Evolutionary conservation across 1,284 basidiomycete genomes (phyloP), one percentile per base, ranked within the genome.

Genomic region (Afroboletus lepidellus): DNA sequence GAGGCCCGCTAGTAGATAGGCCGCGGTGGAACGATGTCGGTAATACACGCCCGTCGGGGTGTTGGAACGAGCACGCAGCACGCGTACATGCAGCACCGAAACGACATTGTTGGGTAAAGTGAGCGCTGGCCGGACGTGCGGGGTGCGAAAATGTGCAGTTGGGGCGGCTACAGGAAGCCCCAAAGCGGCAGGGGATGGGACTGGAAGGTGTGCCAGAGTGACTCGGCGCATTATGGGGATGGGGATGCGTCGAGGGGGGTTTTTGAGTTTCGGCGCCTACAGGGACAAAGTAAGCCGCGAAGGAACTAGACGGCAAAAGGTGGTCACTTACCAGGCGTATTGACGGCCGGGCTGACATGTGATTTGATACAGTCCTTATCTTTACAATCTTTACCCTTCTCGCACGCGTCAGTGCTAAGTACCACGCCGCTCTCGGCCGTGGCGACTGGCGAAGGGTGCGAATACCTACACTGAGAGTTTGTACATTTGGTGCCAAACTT

Each of bases 351-450:
- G 63, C 90, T 93, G 54, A 93, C 87, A 68, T 96, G 93, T 24
- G 83, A 84, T 70, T 92, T 92, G 54, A 89, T 82, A 67, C 93
- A 96, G 71, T 96, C 92, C 64, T 90, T 84, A 69, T 97, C 92
- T 66, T 88, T 87, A 71, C 94, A 98, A 41, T 87, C 75, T 64
- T 85, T 87, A 18, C 91, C 91, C 38, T 86, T 83, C 61, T 91
- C 87, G 68, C 94, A 97, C 20, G 90, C 77, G 57, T 96, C 94
- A 56, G 90, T 93, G 61, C 89, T 93, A 53, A 97, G 75, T 2
- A 97, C 94, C 59, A 98, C 81, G n/a, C 94, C 94, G 65, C 88
- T 92, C 72, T 95, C 92, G 13, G 84, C 76, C 25, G 94, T 94
- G 3, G 94, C 93, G 0, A 92, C 91, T 15, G 94, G 94, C 6